Conservation (phyloP, 495 filamentous ascomycete genomes). For the Xylaria venustula region DNA sequence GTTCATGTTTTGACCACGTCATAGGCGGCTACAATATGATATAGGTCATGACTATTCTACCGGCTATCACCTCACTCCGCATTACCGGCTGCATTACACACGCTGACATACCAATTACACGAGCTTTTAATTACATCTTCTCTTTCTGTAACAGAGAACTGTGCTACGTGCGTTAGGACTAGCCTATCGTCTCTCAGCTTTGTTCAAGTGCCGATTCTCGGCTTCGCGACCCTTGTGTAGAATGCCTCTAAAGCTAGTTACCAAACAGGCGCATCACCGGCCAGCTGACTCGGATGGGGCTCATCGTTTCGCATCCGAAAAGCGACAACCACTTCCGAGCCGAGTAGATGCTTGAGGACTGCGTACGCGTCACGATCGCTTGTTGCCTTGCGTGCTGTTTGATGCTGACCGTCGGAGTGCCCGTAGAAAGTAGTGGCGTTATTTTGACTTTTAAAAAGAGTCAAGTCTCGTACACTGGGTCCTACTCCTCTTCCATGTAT, state of each 20-base stretch:
- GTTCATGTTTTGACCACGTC: not conserved
- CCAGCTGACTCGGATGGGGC: not conserved
- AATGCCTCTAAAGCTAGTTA: not conserved
- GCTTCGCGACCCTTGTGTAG: not conserved
- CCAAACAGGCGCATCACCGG: not conserved
- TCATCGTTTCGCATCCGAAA: not conserved
- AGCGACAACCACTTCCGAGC: conserved; percentile 5
- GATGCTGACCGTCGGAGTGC: not conserved
- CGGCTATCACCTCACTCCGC: conserved; percentile 12
- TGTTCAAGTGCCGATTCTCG: not conserved
- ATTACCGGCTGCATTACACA: conserved; percentile 20
- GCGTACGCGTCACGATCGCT: not conserved
- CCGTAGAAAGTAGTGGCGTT: conserved; percentile 5
- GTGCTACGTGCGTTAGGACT: not conserved
- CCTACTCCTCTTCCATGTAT: conserved; percentile 3
- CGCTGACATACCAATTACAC: conserved; percentile 10
- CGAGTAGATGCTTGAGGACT: not conserved
- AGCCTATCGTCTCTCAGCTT: not conserved
- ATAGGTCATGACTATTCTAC: conserved; percentile 2
- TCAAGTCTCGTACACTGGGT: conserved; percentile 14
- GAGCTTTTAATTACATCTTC: not conserved
- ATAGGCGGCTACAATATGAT: conserved; percentile 11
- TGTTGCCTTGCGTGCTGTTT: not conserved
- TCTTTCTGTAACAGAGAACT: not conserved
- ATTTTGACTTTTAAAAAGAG: conserved; percentile 13